A percentile compares a stretch with the other conserved stretches of the same genome.
phyloP scores from a whole-genome alignment of 225 moss, liverwort and hornwort species.

The Ulota crispa region DNA sequence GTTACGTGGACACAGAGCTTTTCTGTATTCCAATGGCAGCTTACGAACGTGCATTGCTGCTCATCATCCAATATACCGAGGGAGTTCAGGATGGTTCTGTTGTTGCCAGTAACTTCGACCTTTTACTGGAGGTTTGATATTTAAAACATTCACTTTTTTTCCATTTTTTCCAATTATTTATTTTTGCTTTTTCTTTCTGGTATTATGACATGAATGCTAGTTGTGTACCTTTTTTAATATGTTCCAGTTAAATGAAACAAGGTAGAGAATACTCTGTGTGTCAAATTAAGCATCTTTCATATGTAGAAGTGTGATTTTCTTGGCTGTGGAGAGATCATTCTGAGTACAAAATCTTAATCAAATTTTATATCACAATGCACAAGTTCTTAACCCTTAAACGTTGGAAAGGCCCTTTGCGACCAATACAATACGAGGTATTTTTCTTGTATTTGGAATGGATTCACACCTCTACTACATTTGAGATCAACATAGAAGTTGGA shows the following conservation, averaged over 20 bases:
- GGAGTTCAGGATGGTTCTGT: constrained; percentile 42
- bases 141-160: background rate
- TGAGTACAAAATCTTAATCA: background rate
- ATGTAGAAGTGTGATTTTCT: background rate
- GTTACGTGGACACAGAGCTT: constrained; percentile 74
- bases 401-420: too few relatives aligned
- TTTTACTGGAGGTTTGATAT: constrained; percentile 65
- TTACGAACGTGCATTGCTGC: constrained; percentile 85
- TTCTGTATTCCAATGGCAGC: constrained; percentile 89
- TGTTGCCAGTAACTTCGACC: constrained; percentile 43
- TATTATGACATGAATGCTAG: background rate
- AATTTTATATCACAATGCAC: background rate
- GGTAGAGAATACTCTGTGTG: too few relatives aligned
- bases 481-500: too few relatives aligned
- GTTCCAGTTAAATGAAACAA: too few relatives aligned
- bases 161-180: too few relatives aligned
- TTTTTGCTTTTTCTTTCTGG: background rate
- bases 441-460: too few relatives aligned
- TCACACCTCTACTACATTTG: too few relatives aligned
- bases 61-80: constrained; percentile 68
- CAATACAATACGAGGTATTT: too few relatives aligned
- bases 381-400: background rate
- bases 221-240: background rate
- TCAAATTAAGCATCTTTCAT: too few relatives aligned
- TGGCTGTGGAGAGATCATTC: background rate